Conservation (phyloP, 2,329 filamentous ascomycete species). For the Aspergillus sojae region DNA sequence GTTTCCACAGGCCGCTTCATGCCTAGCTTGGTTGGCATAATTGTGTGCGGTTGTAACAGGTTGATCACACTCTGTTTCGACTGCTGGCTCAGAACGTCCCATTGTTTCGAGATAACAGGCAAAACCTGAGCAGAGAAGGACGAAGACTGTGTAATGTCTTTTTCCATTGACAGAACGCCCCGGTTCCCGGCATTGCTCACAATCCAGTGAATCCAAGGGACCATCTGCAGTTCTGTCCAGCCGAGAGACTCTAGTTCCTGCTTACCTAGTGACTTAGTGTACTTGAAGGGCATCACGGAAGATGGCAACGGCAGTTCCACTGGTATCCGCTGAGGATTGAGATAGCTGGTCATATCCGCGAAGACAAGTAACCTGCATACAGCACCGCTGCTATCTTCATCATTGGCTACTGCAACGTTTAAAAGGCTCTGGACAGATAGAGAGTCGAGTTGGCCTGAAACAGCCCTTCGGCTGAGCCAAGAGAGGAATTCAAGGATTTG, state of each 20-base stretch:
- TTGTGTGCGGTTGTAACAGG: slow-evolving; percentile 67
- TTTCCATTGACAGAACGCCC: slow-evolving; percentile 58
- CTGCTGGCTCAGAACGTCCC: slow-evolving; percentile 73
- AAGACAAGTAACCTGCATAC: slow-evolving; percentile 75
- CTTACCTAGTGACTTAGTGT: slow-evolving; percentile 70
- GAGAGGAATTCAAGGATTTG: slow-evolving; percentile 82
- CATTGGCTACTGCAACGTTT: slow-evolving; percentile 65
- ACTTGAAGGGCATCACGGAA: slow-evolving; percentile 80
- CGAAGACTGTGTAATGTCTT: slow-evolving; percentile 71
- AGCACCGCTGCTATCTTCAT: slow-evolving; percentile 60
- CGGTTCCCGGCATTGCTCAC: slow-evolving; percentile 66
- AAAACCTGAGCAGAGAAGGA: slow-evolving; percentile 78
- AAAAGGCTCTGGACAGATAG: slow-evolving; percentile 70
- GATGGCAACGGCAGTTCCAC: slow-evolving; percentile 78
- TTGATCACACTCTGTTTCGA: slow-evolving; percentile 68
- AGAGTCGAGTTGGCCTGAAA: slow-evolving; percentile 71
- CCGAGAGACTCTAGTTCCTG: slow-evolving; percentile 76
- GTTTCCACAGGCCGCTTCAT: slow-evolving; percentile 85
- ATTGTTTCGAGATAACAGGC: slow-evolving; percentile 80
- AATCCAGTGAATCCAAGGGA: slow-evolving; percentile 83
- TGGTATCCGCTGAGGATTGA: slow-evolving; percentile 77
- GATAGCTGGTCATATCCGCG: slow-evolving; percentile 72
- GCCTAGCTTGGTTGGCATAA: slow-evolving; percentile 88
- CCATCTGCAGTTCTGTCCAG: slow-evolving; percentile 82
- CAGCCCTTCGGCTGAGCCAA: slow-evolving; percentile 77